Conservation (phyloP, 106 monocot species). For the Platanthera zijinensis region DNA sequence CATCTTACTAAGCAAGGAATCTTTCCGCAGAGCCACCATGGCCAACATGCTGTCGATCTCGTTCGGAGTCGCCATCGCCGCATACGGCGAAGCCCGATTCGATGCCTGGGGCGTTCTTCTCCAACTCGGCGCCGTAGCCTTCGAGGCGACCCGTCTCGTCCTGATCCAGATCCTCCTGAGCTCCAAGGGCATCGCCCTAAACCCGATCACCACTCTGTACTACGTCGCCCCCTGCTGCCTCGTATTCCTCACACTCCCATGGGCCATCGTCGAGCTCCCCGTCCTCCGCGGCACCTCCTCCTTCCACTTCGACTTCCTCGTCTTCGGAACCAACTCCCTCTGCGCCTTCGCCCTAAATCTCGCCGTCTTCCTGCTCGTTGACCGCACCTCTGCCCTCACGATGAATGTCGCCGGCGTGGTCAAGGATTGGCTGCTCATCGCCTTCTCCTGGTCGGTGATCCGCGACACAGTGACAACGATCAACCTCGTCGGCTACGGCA, state of each 20-base stretch:
- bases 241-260: slow-evolving; percentile 12
- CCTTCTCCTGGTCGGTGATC: slow-evolving; percentile 21
- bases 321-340: slow-evolving; percentile 18
- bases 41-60: slow-evolving; percentile 20
- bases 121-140: slow-evolving; percentile 18
- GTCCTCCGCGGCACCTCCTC: not conserved
- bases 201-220: slow-evolving; percentile 19
- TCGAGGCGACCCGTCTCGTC: slow-evolving; percentile 14
- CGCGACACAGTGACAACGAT: slow-evolving; percentile 16
- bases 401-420: slow-evolving; percentile 25
- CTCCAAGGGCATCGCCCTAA: slow-evolving; percentile 14
- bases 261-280: slow-evolving; percentile 18
- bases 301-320: slow-evolving; percentile 12
- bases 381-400: slow-evolving; percentile 17
- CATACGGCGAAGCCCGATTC: slow-evolving; percentile 20
- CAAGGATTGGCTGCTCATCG: slow-evolving; percentile 24
- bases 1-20: slow-evolving; percentile 14
- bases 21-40: slow-evolving; percentile 13
- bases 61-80: slow-evolving; percentile 21
- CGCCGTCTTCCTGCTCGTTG: slow-evolving; percentile 20
- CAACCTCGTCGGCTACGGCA: slow-evolving; percentile 18
- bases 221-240: slow-evolving; percentile 19
- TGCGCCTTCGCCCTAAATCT: slow-evolving; percentile 23
- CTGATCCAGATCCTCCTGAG: slow-evolving; percentile 20
- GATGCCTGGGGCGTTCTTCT: slow-evolving; percentile 12